These are phyloP conservation scores for Yamadazyma endophytica DNA, from an alignment of 805 yeast genomes.

Conservation along the genomic window DNA sequence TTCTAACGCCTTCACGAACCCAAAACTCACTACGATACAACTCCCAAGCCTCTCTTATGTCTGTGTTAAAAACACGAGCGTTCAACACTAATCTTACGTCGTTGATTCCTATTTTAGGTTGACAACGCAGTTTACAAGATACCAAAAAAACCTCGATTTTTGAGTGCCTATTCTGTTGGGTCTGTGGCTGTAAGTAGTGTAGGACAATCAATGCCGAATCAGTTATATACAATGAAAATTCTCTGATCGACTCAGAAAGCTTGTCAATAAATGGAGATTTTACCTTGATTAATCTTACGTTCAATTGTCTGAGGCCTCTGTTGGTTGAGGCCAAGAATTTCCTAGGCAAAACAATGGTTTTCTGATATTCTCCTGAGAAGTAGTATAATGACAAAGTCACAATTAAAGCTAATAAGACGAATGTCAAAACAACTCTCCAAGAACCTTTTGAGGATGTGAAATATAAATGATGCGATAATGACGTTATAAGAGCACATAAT, in stretches of 20 bases:
- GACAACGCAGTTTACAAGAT: constrained; percentile 42
- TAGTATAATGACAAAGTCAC: constrained; percentile 76
- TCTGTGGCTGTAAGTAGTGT: constrained; percentile 33
- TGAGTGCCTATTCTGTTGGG: constrained; percentile 25
- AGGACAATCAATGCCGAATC: constrained; percentile 24
- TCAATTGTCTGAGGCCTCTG: constrained; percentile 81
- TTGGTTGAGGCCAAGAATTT: constrained; percentile 78
- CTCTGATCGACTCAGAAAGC: constrained; percentile 33
- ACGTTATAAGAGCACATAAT: constrained; percentile 37
- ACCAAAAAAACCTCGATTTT: constrained; percentile 36
- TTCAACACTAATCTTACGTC: constrained; percentile 79
- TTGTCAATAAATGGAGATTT: constrained; percentile 30
- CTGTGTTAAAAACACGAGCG: constrained; percentile 77
- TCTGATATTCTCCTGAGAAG: constrained; percentile 82
- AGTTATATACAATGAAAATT: constrained; percentile 27
- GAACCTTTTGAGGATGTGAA: constrained; percentile 25
- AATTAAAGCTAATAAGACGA: constrained; percentile 54
- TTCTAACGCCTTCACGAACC: constrained; percentile 74
- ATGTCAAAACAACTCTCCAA: constrained; percentile 41
- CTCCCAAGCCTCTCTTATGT: constrained; percentile 92
- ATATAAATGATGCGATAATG: constrained; percentile 36
- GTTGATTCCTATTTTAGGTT: constrained; percentile 62
- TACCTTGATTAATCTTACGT: constrained; percentile 70
- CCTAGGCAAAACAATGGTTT: constrained; percentile 80
- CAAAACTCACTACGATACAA: constrained; percentile 89